These are phyloP conservation scores for Aspergillus ruber DNA, from an alignment of 2,329 filamentous ascomycete species.

Conservation along the genomic window DNA sequence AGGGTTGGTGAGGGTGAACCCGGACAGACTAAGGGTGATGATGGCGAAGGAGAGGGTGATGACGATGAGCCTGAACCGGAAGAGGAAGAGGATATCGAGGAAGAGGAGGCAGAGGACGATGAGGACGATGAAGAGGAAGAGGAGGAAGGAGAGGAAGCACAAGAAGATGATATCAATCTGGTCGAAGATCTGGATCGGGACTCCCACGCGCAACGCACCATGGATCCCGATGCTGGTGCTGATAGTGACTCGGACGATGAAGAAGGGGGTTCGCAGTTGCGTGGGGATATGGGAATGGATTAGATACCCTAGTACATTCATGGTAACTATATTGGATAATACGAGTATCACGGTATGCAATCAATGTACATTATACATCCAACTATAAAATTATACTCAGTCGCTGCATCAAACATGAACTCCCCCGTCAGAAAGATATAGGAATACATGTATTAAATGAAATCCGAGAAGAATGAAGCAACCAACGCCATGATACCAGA, in stretches of 20 bases:
- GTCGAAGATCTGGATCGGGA: conserved; percentile 33
- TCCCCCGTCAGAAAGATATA: neutral
- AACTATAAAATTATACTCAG: neutral
- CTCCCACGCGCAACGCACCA: conserved; percentile 13
- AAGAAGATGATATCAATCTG: conserved; percentile 31
- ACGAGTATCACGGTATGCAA: neutral
- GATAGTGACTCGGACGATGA: conserved; percentile 29
- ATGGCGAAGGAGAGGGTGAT: neutral
- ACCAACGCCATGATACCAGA: neutral
- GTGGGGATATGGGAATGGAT: conserved; percentile 25
- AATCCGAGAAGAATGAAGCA: neutral
- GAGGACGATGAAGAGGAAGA: conserved; percentile 19
- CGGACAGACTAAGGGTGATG: conserved; percentile 7
- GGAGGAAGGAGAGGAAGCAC: conserved; percentile 13
- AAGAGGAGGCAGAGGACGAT: conserved; percentile 18
- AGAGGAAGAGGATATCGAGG: conserved; percentile 20
- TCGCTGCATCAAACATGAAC: too few relatives aligned
- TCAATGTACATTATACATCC: neutral
- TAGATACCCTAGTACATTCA: conserved; percentile 2
- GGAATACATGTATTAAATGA: neutral
- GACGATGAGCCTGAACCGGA: conserved; percentile 20
- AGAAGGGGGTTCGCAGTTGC: conserved; percentile 24
- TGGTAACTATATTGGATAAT: too few relatives aligned
- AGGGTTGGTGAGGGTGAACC: conserved; percentile 8
- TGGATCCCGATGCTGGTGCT: conserved; percentile 26